Conservation (phyloP, 78 protist species). For the Guillardia theta region DNA sequence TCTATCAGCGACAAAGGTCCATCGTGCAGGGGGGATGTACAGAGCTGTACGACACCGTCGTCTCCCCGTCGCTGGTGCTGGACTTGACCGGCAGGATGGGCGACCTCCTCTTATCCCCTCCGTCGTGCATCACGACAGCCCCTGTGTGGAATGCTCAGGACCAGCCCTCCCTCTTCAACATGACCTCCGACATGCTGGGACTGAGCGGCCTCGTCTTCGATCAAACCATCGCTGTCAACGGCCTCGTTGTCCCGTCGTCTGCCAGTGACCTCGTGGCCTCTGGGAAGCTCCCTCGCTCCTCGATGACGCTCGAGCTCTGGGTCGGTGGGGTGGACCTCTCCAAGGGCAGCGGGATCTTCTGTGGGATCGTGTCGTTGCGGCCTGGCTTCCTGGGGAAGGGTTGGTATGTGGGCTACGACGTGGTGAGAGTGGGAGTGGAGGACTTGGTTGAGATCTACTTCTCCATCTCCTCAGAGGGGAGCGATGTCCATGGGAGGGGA, state of each 20-base stretch:
- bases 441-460: too few species aligned
- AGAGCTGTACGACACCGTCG: neutral
- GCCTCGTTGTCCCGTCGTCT: neutral
- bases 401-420: neutral
- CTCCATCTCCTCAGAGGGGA: too few species aligned
- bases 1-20: neutral
- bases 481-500: too few species aligned
- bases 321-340: too few species aligned
- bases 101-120: neutral
- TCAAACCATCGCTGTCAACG: neutral
- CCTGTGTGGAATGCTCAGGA: neutral
- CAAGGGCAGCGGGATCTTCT: neutral
- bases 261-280: neutral
- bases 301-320: too few species aligned
- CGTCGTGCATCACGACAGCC: neutral
- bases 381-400: constrained; percentile 16
- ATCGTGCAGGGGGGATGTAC: neutral
- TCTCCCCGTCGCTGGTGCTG: neutral
- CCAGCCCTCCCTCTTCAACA: neutral
- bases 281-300: too few species aligned
- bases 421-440: too few species aligned
- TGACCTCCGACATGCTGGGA: neutral
- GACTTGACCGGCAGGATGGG: neutral
- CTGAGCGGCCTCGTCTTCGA: neutral
- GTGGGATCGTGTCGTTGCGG: neutral